These are phyloP conservation scores for Tephrocybe sp. DNA, from an alignment of 768 basidiomycete species.

Conservation along the genomic window DNA sequence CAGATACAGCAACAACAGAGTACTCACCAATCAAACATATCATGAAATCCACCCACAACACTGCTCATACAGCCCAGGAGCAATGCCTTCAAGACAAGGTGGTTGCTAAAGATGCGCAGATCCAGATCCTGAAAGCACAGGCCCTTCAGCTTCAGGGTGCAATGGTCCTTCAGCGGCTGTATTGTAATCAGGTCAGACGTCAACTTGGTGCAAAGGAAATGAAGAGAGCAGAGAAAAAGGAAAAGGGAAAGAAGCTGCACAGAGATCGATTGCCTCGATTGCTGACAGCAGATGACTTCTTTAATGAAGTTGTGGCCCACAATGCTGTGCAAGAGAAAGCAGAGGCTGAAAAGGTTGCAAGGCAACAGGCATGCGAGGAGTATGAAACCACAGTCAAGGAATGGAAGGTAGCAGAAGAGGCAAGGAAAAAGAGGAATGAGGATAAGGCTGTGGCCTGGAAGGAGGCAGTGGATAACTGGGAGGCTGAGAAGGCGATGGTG, in stretches of 20 bases:
- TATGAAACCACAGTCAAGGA: background rate
- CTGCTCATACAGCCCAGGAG: background rate
- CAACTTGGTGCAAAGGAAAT: background rate
- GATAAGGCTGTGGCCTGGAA: background rate
- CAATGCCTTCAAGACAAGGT: background rate
- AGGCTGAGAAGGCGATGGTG: background rate
- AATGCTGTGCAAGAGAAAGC: too few species aligned
- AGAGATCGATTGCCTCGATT: background rate
- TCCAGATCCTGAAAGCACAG: background rate
- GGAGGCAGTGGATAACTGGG: background rate
- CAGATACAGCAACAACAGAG: background rate
- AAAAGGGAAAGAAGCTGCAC: background rate
- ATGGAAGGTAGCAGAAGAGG: background rate
- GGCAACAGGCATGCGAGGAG: background rate
- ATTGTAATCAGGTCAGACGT: background rate
- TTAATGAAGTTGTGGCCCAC: background rate
- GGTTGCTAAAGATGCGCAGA: background rate
- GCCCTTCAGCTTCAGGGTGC: background rate
- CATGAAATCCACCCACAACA: background rate
- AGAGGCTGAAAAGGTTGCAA: background rate
- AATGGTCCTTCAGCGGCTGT: slow-evolving; percentile 1
- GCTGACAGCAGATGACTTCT: background rate
- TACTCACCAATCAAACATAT: background rate
- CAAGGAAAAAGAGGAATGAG: background rate
- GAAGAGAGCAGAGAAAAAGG: background rate